phyloP scores from a whole-genome alignment of 352 stramenopile genomes.

The Phytophthora pini region DNA sequence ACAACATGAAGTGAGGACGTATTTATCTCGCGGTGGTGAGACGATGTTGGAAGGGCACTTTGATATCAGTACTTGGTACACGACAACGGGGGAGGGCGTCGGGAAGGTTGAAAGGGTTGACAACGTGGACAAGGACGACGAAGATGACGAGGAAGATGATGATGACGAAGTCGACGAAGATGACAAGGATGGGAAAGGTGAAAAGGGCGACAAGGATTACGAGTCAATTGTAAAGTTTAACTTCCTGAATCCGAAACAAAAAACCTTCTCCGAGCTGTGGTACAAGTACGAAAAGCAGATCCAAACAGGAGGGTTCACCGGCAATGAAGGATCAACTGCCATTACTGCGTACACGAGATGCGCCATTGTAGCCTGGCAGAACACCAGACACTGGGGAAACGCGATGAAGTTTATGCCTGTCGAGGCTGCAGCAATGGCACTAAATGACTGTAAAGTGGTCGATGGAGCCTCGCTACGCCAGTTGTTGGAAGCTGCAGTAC shows the following conservation, averaged over 20 bases:
- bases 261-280: background rate
- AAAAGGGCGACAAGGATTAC: background rate
- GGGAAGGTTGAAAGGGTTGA: background rate
- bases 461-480: background rate
- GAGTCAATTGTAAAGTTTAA: background rate
- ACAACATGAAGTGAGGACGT: no score
- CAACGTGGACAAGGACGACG: no score
- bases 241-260: background rate
- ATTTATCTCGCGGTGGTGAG: no score
- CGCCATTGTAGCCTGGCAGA: background rate
- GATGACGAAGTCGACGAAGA: no score
- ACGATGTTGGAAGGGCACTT: background rate
- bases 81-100: background rate
- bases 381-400: background rate
- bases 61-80: background rate
- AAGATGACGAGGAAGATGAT: no score
- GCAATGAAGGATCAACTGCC: background rate
- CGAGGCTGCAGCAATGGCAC: background rate
- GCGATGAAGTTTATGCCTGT: constrained; percentile 12
- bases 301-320: background rate
- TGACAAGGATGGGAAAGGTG: no score
- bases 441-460: background rate
- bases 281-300: background rate
- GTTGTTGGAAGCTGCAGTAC: constrained; percentile 4
- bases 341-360: background rate